Conservation (phyloP, 352 stramenopile species). For the Peronospora belbahrii region DNA sequence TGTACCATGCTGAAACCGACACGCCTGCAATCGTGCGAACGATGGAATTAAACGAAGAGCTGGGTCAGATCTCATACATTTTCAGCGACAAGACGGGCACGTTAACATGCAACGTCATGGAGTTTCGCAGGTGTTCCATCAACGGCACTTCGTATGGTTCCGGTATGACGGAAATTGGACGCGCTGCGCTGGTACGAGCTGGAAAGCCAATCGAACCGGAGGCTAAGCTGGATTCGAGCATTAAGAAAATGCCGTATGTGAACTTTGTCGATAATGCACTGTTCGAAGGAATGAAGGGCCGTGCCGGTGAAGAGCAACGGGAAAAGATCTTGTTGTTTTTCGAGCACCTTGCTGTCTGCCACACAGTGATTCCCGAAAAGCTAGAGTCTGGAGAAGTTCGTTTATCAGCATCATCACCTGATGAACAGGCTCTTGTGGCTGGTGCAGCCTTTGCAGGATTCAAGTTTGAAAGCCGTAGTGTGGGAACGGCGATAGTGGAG, state of each 20-base stretch:
- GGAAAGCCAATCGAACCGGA: slow-evolving; percentile 56
- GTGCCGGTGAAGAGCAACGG: slow-evolving; percentile 33
- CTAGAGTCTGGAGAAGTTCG: slow-evolving; percentile 56
- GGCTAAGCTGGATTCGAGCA: slow-evolving; percentile 45
- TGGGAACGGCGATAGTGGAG: slow-evolving; percentile 42
- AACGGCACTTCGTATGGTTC: slow-evolving; percentile 89
- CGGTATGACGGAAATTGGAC: slow-evolving; percentile 73
- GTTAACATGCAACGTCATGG: slow-evolving; percentile 92
- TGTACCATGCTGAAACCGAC: slow-evolving; percentile 89
- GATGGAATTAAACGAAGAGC: slow-evolving; percentile 85
- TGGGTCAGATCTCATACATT: slow-evolving; percentile 89
- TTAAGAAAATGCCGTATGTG: slow-evolving; percentile 58
- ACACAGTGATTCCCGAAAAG: slow-evolving; percentile 74
- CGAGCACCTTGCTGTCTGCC: slow-evolving; percentile 75
- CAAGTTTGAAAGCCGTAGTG: slow-evolving; percentile 52
- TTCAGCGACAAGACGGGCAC: slow-evolving; percentile 93
- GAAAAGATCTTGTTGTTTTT: slow-evolving; percentile 71
- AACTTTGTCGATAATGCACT: slow-evolving; percentile 71
- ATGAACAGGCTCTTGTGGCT: slow-evolving; percentile 80
- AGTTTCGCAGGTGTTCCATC: slow-evolving; percentile 93
- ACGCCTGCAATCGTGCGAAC: slow-evolving; percentile 77
- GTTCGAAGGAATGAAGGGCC: slow-evolving; percentile 54
- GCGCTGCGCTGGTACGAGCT: slow-evolving; percentile 46
- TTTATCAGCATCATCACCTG: slow-evolving; percentile 68
- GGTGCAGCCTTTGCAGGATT: slow-evolving; percentile 64